phyloP scores from a whole-genome alignment of 2,329 filamentous ascomycete genomes.

The Helotiales sp. region DNA sequence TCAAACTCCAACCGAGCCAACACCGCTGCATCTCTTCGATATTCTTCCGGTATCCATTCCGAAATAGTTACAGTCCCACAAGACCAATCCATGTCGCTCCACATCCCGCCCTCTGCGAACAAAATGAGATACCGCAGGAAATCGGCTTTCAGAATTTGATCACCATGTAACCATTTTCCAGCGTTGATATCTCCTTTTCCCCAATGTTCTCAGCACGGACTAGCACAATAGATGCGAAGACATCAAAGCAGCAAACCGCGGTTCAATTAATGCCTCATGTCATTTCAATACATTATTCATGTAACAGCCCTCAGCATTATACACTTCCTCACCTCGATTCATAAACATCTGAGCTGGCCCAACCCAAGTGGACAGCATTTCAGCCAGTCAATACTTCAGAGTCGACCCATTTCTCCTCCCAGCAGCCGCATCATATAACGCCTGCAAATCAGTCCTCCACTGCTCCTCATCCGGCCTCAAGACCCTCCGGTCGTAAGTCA shows the following conservation, averaged over 20 bases:
- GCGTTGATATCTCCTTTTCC: no score
- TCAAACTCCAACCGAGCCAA: slow-evolving; percentile 43
- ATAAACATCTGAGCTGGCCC: not conserved
- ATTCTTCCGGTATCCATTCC: slow-evolving; percentile 46
- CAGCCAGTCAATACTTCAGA: not conserved
- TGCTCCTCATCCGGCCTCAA: slow-evolving; percentile 60
- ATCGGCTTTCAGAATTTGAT: slow-evolving; percentile 49
- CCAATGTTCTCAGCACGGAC: no score
- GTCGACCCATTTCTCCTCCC: not conserved
- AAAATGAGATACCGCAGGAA: slow-evolving; percentile 51
- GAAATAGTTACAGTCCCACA: slow-evolving; percentile 43
- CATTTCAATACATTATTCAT: no score
- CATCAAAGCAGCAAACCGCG: no score
- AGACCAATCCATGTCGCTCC: slow-evolving; percentile 48
- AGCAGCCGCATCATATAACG: slow-evolving; percentile 57
- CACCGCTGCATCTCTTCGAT: slow-evolving; percentile 39
- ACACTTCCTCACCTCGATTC: not conserved
- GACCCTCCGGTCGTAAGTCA: slow-evolving; percentile 70
- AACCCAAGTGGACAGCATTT: not conserved
- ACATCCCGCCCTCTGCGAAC: slow-evolving; percentile 48
- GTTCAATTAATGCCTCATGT: no score
- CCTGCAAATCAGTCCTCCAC: slow-evolving; percentile 56
- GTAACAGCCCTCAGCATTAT: no score
- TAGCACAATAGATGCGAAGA: no score
- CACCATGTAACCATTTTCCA: no score